Evolutionary conservation across 192 early-diverging fungal genomes (phyloP).

Genomic region (Funneliformis geosporum): DNA sequence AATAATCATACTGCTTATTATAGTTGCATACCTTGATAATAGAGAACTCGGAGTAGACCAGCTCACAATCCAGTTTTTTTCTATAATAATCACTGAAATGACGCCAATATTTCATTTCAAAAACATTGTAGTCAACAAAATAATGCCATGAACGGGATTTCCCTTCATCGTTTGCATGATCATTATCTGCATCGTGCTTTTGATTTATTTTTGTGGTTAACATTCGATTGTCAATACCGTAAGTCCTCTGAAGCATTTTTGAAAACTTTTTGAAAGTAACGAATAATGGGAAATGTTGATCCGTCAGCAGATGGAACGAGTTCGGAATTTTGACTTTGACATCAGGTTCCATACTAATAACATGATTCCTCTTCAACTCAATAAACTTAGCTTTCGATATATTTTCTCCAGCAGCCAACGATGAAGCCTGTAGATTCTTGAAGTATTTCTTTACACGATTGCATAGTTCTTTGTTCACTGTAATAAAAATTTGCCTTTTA

Average conservation of each 20-base stretch:
- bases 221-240: background rate
- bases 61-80: background rate
- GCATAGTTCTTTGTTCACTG: background rate
- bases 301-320: background rate
- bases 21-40: background rate
- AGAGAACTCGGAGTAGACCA: background rate
- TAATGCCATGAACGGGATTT: too few species aligned
- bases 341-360: too few species aligned
- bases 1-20: background rate
- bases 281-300: slow-evolving; percentile 15
- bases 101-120: background rate
- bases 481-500: slow-evolving; percentile 29
- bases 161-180: too few species aligned
- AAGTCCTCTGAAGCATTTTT: slow-evolving; percentile 5
- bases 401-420: background rate
- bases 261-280: slow-evolving; percentile 4
- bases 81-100: background rate
- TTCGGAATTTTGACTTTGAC: background rate
- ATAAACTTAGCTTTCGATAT: background rate
- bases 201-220: background rate
- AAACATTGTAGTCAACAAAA: background rate
- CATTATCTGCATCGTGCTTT: too few species aligned
- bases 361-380: background rate
- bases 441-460: slow-evolving; percentile 12
- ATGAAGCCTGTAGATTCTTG: background rate